These are phyloP conservation scores for Hygrophoropsis aurantiaca DNA, from an alignment of 768 basidiomycete species.

Conservation along the genomic window DNA sequence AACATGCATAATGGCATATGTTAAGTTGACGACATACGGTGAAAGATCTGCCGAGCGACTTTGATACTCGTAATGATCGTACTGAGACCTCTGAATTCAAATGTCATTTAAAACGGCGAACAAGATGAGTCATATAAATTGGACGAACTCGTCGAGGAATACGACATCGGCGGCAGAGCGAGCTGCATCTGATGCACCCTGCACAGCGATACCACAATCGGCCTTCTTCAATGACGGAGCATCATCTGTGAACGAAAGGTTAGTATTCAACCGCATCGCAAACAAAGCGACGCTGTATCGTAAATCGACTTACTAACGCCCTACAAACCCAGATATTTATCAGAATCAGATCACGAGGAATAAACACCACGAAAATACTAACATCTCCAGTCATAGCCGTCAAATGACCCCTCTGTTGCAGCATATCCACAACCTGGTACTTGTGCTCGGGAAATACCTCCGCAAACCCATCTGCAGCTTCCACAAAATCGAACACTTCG, in stretches of 20 bases:
- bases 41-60: constrained; percentile 50
- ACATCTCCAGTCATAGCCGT: constrained; percentile 46
- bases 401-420: constrained; percentile 41
- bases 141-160: constrained; percentile 39
- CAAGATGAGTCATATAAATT: too few relatives aligned
- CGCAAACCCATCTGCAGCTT: constrained; percentile 51
- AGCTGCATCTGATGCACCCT: constrained; percentile 43
- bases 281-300: too few relatives aligned
- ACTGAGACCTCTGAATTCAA: constrained; percentile 29
- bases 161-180: constrained; percentile 43
- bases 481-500: constrained; percentile 37
- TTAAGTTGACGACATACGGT: constrained; percentile 45
- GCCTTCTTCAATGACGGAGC: constrained; percentile 34
- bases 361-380: not conserved
- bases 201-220: constrained; percentile 35
- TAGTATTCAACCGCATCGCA: too few relatives aligned
- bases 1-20: constrained; percentile 27
- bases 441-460: constrained; percentile 49
- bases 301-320: constrained; percentile 11
- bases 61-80: constrained; percentile 46
- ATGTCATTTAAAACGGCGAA: too few relatives aligned
- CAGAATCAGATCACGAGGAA: not conserved
- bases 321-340: not conserved
- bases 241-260: constrained; percentile 20
- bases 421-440: constrained; percentile 35